Conservation (phyloP, 257 asterid species). For the Verbascum thapsus region DNA sequence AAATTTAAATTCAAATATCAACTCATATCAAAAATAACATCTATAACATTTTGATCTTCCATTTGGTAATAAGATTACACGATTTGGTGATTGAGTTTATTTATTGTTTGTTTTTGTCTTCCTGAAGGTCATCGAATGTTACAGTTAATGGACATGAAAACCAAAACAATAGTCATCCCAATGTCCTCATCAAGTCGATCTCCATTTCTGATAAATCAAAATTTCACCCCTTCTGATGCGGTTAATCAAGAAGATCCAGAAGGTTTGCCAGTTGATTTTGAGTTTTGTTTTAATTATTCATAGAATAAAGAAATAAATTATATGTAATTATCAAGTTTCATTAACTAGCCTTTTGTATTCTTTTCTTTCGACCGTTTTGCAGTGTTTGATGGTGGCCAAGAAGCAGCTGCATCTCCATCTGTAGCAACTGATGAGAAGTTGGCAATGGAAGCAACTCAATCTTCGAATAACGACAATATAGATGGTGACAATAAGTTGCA, state of each 20-base stretch:
- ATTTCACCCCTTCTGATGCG: constrained; percentile 33
- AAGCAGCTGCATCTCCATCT: too few species aligned
- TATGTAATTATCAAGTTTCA: background rate
- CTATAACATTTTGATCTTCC: constrained; percentile 70
- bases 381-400: constrained; percentile 46
- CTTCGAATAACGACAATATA: too few species aligned
- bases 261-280: constrained; percentile 42
- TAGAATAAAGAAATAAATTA: too few species aligned
- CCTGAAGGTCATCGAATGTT: constrained; percentile 74
- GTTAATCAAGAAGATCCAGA: constrained; percentile 47
- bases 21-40: too few species aligned
- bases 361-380: constrained; percentile 9
- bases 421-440: constrained; percentile 37
- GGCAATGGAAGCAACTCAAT: too few species aligned
- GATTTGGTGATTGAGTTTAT: background rate
- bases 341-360: background rate
- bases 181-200: constrained; percentile 49
- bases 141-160: constrained; percentile 68
- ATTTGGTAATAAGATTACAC: constrained; percentile 50
- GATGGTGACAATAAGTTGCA: constrained; percentile 44
- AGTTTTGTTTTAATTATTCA: background rate
- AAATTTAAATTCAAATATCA: too few species aligned
- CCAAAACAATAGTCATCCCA: constrained; percentile 40
- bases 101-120: background rate
- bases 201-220: constrained; percentile 48